Evolutionary conservation across 208 protist genomes (phyloP).

Genomic region (Wallacemonas collosoma): DNA sequence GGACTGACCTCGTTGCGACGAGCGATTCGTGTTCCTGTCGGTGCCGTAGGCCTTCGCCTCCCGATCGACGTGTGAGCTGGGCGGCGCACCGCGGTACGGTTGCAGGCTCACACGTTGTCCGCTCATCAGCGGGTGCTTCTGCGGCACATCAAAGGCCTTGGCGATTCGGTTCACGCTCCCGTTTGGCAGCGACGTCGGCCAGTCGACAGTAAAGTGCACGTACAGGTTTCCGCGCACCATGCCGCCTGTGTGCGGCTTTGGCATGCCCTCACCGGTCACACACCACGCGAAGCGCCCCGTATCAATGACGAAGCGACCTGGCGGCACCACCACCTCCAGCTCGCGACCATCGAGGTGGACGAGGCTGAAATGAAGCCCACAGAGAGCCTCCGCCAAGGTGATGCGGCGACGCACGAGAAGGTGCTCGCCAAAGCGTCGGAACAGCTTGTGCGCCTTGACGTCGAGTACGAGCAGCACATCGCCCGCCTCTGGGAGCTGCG

Average conservation of each 20-base stretch:
- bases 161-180: slow-evolving; percentile 43
- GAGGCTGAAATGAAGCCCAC: slow-evolving; percentile 88
- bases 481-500: slow-evolving; percentile 84
- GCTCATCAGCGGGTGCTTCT: slow-evolving; percentile 43
- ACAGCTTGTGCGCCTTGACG: slow-evolving; percentile 91
- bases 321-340: slow-evolving; percentile 63
- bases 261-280: slow-evolving; percentile 91
- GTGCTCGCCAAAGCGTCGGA: slow-evolving; percentile 92
- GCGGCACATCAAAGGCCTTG: slow-evolving; percentile 36
- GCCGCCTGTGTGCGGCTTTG: slow-evolving; percentile 72
- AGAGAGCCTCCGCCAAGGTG: slow-evolving; percentile 94
- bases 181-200: slow-evolving; percentile 59
- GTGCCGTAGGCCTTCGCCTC: slow-evolving; percentile 7
- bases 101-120: slow-evolving; percentile 69
- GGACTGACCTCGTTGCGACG: too few relatives aligned
- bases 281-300: slow-evolving; percentile 70
- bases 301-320: slow-evolving; percentile 67
- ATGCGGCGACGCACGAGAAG: slow-evolving; percentile 90
- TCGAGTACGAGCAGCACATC: slow-evolving; percentile 97
- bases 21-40: not conserved
- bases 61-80: not conserved
- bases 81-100: slow-evolving; percentile 22
- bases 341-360: slow-evolving; percentile 88
- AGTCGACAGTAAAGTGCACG: slow-evolving; percentile 86
- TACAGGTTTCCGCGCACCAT: slow-evolving; percentile 79